Conservation (phyloP, 2,329 filamentous ascomycete genomes). For the Cordyceps sp. region DNA sequence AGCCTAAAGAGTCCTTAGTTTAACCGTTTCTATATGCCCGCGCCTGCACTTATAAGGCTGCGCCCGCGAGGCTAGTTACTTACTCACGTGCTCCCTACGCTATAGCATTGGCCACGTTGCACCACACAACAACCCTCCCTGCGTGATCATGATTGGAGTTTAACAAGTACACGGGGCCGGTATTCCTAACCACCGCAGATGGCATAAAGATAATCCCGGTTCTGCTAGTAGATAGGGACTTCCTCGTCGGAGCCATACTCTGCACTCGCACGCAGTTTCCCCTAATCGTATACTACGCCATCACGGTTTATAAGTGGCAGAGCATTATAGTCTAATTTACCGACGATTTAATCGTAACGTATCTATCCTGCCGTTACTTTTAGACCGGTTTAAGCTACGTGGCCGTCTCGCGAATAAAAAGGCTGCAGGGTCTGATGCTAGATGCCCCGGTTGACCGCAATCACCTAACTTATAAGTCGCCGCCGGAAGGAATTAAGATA, state of each 20-base stretch:
- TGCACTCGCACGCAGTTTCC: constrained; percentile 2
- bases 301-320: not conserved
- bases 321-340: too few species aligned
- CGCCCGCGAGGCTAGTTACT: too few species aligned
- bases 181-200: constrained; percentile 3
- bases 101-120: too few species aligned
- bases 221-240: constrained; percentile 4
- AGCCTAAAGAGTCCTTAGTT: too few species aligned
- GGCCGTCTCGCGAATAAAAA: not conserved
- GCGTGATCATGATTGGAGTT: constrained; percentile 5
- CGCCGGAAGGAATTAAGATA: not conserved
- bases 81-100: too few species aligned
- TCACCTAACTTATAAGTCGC: not conserved
- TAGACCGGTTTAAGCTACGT: not conserved
- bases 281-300: not conserved
- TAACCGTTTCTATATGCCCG: too few species aligned
- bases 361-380: not conserved
- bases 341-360: not conserved
- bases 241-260: constrained; percentile 3
- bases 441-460: not conserved
- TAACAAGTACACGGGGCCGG: constrained; percentile 4
- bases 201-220: constrained; percentile 3
- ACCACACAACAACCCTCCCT: too few species aligned
- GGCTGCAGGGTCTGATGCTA: not conserved
- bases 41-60: too few species aligned